Evolutionary conservation across 2,329 filamentous ascomycete genomes (phyloP).

Genomic region (Beauveria varroae): DNA sequence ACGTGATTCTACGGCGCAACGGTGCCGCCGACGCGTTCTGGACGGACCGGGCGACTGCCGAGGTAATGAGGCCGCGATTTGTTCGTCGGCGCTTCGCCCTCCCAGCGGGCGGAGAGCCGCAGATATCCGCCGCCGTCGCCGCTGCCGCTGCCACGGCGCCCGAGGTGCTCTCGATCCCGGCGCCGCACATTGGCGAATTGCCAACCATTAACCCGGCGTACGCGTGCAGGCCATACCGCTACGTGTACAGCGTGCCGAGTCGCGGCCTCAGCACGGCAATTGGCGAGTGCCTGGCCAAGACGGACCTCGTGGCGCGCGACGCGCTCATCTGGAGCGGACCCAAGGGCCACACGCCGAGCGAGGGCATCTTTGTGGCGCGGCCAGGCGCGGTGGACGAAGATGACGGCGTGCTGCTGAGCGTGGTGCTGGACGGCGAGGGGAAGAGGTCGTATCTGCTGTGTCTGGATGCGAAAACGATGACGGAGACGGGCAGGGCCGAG

Average conservation of each 20-base stretch:
- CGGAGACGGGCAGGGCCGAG: conserved; percentile 51
- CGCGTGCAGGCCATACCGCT: conserved; percentile 42
- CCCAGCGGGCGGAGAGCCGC: not conserved
- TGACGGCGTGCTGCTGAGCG: conserved; percentile 46
- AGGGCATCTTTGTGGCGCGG: conserved; percentile 51
- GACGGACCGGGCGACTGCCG: conserved; percentile 23
- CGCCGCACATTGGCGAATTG: conserved; percentile 45
- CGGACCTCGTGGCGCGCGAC: conserved; percentile 42
- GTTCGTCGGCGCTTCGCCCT: conserved; percentile 2
- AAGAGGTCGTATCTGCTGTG: conserved; percentile 53
- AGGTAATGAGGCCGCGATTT: conserved; percentile 11
- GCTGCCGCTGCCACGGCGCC: not conserved
- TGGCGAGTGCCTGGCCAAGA: conserved; percentile 49
- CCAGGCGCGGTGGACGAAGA: conserved; percentile 38
- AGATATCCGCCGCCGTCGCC: not conserved
- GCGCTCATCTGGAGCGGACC: conserved; percentile 42
- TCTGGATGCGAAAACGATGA: conserved; percentile 49
- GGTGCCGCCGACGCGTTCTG: not conserved
- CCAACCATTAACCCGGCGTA: conserved; percentile 53
- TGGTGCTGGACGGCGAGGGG: conserved; percentile 49
- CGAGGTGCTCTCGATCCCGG: conserved; percentile 21
- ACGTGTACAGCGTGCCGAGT: conserved; percentile 45
- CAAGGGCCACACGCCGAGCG: conserved; percentile 52
- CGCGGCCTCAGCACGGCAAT: conserved; percentile 47
- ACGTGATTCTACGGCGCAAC: conserved; percentile 46